Base-by-base conservation (phyloP, 768 basidiomycete genomes). In the Austroboletus eburneus region DNA sequence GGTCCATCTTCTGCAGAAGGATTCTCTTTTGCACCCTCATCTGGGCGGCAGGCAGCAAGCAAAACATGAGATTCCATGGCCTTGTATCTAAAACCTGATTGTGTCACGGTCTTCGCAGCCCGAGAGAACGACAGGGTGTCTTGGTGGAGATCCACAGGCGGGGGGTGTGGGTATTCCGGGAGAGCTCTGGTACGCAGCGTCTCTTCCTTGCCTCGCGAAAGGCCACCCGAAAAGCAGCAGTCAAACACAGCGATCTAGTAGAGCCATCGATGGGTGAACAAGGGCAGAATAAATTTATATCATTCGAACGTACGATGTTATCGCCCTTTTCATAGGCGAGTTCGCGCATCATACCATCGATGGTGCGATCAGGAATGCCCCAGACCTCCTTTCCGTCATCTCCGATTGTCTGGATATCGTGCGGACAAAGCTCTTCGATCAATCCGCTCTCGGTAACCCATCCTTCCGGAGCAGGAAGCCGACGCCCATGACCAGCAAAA, bases 181-280 rank as follows among this genome's bases (percentile, higher is more conserved):
- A 54, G 42, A n/a, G n/a, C n/a, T 4, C n/a, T n/a, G n/a, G n/a
- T n/a, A n/a, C n/a, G n/a, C n/a, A 53, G 42, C 4, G 41, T 25
- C 3, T 9, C 9, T 12, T 21, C 51, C 13, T 40, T 18, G 6
- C 21, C 42, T 14, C 57, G 54, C 13, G 54, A 10, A 23, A 55
- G 51, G 36, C 57, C 57, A 4, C 57, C 57, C 1, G 57, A 56
- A 42, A 52, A 48, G 34, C 57, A 58, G 12, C 57, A 59, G 32
- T 58, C 57, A 18, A 59, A 50, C n/a, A 58, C 25, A 16, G 27
- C 50, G 17, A 59, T 37, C 57, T 58, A 34, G 16, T 33, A 33
- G 21, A 10, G 13, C 0, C 14, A 24, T 8, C 4, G 8, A 40
- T 2, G 9, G 12, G 13, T 18, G 10, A 43, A 23, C 5, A 18